A percentile compares a stretch with the other conserved stretches of the same genome.
Conservation (phyloP, 179 eudicot genomes). For the Vitellaria paradoxa region DNA sequence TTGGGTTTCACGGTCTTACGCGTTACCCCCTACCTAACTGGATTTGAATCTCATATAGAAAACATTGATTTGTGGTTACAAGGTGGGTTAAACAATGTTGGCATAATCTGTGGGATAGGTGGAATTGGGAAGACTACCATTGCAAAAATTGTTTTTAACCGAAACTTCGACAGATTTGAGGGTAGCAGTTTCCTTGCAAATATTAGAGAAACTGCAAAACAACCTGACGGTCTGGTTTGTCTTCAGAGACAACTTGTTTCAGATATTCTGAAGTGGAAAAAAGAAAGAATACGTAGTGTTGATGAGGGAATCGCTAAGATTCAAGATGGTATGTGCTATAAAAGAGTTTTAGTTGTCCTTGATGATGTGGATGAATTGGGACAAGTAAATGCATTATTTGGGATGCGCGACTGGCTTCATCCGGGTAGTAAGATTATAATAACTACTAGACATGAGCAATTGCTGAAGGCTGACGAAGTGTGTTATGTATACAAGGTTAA, state of each 20-base stretch:
- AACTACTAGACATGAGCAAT: slow-evolving; percentile 18
- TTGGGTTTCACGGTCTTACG: background rate
- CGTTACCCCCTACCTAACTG: background rate
- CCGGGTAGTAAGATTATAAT: slow-evolving; percentile 25
- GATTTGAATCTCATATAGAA: background rate
- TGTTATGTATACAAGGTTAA: background rate
- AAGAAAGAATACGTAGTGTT: background rate
- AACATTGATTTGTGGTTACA: slow-evolving; percentile 3
- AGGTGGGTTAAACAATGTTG: background rate
- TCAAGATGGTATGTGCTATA: background rate
- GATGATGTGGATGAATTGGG: slow-evolving; percentile 18
- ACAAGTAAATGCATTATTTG: slow-evolving; percentile 12
- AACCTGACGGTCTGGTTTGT: slow-evolving; percentile 7
- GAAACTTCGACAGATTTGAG: slow-evolving; percentile 12
- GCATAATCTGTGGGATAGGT: slow-evolving; percentile 9
- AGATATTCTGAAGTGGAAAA: slow-evolving; percentile 10
- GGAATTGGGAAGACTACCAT: slow-evolving; percentile 23
- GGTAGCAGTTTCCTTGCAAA: slow-evolving; percentile 21
- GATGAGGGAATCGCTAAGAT: slow-evolving; percentile 10
- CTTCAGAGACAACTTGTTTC: slow-evolving; percentile 19
- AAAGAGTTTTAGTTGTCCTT: slow-evolving; percentile 17
- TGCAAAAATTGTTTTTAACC: slow-evolving; percentile 12
- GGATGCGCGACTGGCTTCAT: slow-evolving; percentile 14
- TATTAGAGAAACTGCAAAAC: slow-evolving; percentile 17
- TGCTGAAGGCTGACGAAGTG: background rate